phyloP scores from a whole-genome alignment of 129 eudicot species.

The Chrysanthemum lavandulifolium region DNA sequence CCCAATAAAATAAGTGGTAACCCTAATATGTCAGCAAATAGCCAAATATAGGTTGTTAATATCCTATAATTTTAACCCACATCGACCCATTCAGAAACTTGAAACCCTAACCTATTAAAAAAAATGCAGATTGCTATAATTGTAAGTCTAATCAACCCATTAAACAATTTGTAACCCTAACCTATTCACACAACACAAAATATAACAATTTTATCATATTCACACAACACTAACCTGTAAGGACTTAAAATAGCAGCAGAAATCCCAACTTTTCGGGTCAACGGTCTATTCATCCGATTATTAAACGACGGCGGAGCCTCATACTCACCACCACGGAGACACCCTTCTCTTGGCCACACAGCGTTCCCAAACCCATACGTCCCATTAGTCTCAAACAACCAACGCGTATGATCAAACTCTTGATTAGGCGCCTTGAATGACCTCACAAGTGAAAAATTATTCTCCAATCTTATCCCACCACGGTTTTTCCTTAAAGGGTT shows the following conservation, averaged over 20 bases:
- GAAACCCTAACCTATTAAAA: too few species aligned
- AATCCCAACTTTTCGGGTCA: conserved; percentile 86
- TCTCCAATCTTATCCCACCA: conserved; percentile 50
- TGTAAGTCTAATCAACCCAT: too few species aligned
- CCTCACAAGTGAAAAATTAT: conserved; percentile 73
- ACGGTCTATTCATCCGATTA: conserved; percentile 73
- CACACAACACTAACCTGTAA: conserved; percentile 58
- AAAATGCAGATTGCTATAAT: too few species aligned
- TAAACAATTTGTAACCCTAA: too few species aligned
- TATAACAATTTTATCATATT: too few species aligned
- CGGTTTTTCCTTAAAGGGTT: conserved; percentile 51
- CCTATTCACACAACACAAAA: neutral
- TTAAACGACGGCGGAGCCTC: conserved; percentile 76
- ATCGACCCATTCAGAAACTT: too few species aligned
- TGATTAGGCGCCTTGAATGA: conserved; percentile 71
- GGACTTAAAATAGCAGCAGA: conserved; percentile 95
- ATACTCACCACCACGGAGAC: conserved; percentile 39
- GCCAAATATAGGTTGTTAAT: too few species aligned
- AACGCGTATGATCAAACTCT: conserved; percentile 80
- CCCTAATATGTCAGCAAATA: too few species aligned
- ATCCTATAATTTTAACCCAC: too few species aligned
- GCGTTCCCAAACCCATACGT: conserved; percentile 99
- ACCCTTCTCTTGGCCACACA: conserved; percentile 90
- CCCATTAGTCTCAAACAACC: conserved; percentile 98
- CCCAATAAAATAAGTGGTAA: too few species aligned